Evolutionary conservation across 2,329 filamentous ascomycete species (phyloP).

Genomic region (Cordyceps sp.): DNA sequence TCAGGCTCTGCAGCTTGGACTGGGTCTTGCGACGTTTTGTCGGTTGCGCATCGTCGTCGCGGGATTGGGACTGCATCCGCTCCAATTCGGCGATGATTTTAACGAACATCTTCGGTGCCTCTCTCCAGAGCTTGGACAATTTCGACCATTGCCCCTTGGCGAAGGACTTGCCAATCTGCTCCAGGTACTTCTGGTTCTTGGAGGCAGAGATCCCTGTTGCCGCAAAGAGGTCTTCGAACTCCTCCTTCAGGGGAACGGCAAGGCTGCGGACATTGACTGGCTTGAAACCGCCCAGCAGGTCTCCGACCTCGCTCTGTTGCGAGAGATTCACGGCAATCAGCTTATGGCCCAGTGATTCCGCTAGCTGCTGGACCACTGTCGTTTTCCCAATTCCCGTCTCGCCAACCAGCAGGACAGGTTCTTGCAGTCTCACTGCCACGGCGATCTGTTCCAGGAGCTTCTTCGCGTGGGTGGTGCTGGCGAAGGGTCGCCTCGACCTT

Average conservation of each 20-base stretch:
- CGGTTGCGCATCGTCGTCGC: constrained; percentile 32
- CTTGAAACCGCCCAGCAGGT: constrained; percentile 90
- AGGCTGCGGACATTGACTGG: constrained; percentile 81
- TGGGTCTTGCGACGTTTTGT: constrained; percentile 52
- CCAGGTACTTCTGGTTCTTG: constrained; percentile 76
- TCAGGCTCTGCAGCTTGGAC: constrained; percentile 48
- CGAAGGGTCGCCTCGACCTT: constrained; percentile 54
- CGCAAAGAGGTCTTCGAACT: constrained; percentile 80
- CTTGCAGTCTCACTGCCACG: constrained; percentile 64
- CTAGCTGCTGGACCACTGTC: constrained; percentile 84
- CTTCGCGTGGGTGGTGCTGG: constrained; percentile 72
- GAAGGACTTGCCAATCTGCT: constrained; percentile 63
- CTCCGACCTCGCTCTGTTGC: constrained; percentile 94
- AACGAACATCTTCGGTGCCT: constrained; percentile 77
- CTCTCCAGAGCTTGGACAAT: constrained; percentile 71
- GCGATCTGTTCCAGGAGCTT: constrained; percentile 78
- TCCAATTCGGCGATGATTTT: constrained; percentile 43
- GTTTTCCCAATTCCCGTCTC: constrained; percentile 99
- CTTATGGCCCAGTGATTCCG: constrained; percentile 67
- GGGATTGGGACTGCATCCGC: constrained; percentile 20
- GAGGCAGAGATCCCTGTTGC: constrained; percentile 71
- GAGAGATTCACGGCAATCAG: constrained; percentile 90
- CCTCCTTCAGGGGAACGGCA: constrained; percentile 78
- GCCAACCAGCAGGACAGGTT: constrained; percentile 87
- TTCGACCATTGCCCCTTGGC: constrained; percentile 76